These are phyloP conservation scores for Yamadazyma friedrichii DNA, from an alignment of 1,139 yeast species.

Conservation along the genomic window DNA sequence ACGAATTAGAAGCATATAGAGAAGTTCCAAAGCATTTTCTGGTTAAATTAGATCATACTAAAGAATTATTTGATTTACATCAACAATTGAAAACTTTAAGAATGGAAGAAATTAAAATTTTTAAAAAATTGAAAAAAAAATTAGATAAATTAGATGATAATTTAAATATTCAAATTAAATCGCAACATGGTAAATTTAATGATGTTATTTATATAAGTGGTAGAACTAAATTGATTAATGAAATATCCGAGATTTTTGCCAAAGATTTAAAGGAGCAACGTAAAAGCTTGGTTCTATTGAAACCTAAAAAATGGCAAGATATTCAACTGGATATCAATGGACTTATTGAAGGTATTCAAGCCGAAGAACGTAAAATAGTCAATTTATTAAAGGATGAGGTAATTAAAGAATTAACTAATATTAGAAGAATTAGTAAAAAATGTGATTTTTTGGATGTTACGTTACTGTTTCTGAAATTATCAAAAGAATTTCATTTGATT, in stretches of 20 bases:
- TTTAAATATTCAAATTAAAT: slow-evolving; percentile 26
- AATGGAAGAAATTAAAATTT: slow-evolving; percentile 21
- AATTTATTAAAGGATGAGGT: slow-evolving; percentile 39
- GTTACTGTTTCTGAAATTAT: slow-evolving; percentile 67
- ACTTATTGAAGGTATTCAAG: slow-evolving; percentile 24
- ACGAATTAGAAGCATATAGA: slow-evolving; percentile 9
- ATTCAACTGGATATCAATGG: slow-evolving; percentile 28
- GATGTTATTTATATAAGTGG: slow-evolving; percentile 39
- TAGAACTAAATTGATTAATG: slow-evolving; percentile 26
- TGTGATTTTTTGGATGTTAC: slow-evolving; percentile 74
- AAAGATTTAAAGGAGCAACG: slow-evolving; percentile 27
- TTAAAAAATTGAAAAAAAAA: slow-evolving; percentile 19
- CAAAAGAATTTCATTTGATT: slow-evolving; percentile 61
- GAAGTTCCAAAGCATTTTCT: slow-evolving; percentile 18
- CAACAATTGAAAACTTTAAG: slow-evolving; percentile 28
- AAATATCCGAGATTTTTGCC: slow-evolving; percentile 14
- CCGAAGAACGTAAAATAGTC: slow-evolving; percentile 47
- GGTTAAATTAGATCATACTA: slow-evolving; percentile 29
- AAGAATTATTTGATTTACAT: slow-evolving; percentile 30
- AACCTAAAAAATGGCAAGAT: slow-evolving; percentile 33
- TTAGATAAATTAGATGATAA: slow-evolving; percentile 30
- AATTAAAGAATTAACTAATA: slow-evolving; percentile 31
- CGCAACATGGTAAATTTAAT: slow-evolving; percentile 28
- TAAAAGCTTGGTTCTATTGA: slow-evolving; percentile 29
- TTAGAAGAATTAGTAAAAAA: slow-evolving; percentile 46